Percentiles rank a stretch among this genome's conserved stretches.
phyloP scores from a whole-genome alignment of 2,329 filamentous ascomycete genomes.

The Trichophyton schoenleinii region DNA sequence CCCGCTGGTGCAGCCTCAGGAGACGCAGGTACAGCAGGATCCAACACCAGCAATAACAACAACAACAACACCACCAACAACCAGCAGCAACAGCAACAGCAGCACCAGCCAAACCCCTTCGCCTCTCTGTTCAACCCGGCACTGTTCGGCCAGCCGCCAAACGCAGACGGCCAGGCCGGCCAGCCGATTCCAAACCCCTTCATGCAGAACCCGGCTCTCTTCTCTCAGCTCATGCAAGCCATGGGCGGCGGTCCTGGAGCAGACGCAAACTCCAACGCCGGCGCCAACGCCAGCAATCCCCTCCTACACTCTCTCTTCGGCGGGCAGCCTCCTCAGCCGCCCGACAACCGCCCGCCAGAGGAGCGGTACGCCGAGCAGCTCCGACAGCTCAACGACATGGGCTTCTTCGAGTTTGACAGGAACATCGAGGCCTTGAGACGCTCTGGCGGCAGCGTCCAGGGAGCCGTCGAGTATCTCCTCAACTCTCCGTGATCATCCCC shows the following conservation, averaged over 20 bases:
- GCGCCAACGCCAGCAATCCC: not conserved
- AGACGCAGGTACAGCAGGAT: conserved; percentile 19
- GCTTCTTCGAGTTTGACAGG: conserved; percentile 90
- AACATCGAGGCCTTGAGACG: conserved; percentile 81
- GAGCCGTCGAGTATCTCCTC: conserved; percentile 41
- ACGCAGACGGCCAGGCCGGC: conserved; percentile 15
- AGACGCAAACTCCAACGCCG: not conserved
- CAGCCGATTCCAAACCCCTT: conserved; percentile 42
- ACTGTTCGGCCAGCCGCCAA: conserved; percentile 22
- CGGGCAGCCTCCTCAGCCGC: conserved; percentile 39
- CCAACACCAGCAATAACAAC: conserved; percentile 16
- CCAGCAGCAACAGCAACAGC: conserved; percentile 25
- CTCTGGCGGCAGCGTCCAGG: conserved; percentile 87
- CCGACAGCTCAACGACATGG: conserved; percentile 94
- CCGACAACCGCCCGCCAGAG: conserved; percentile 80
- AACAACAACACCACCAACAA: conserved; percentile 21
- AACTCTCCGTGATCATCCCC: conserved; percentile 18
- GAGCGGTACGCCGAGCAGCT: conserved; percentile 85
- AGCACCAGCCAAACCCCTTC: conserved; percentile 50
- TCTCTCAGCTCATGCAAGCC: conserved; percentile 44
- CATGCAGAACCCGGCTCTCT: conserved; percentile 47
- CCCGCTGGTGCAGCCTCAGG: not conserved
- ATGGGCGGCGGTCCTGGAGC: conserved; percentile 29
- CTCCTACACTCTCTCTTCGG: conserved; percentile 30
- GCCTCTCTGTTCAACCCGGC: conserved; percentile 48